phyloP scores from a whole-genome alignment of 306 rosid species.

The Begonia masoniana region DNA sequence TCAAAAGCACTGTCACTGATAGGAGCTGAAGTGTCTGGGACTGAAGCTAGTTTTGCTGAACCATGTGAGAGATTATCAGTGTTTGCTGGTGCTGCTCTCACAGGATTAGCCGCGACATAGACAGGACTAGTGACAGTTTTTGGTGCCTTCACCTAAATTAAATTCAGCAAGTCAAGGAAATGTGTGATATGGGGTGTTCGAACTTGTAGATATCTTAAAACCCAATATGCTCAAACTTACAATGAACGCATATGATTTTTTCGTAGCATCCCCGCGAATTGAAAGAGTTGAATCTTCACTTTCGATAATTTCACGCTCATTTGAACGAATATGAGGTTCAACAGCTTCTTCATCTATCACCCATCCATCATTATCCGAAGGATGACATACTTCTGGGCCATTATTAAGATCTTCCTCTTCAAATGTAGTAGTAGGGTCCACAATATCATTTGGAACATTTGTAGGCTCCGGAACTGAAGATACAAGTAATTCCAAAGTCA shows the following conservation, averaged over 20 bases:
- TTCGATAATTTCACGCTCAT: constrained; percentile 28
- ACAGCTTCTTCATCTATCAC: constrained; percentile 56
- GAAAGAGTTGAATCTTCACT: constrained; percentile 38
- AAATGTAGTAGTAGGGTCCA: constrained; percentile 29
- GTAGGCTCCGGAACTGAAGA: constrained; percentile 37
- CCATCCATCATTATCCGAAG: constrained; percentile 48
- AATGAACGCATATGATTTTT: constrained; percentile 75
- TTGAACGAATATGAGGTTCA: constrained; percentile 28
- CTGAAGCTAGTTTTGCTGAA: constrained; percentile 36
- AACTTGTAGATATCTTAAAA: too few species aligned
- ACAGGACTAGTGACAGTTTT: constrained; percentile 37
- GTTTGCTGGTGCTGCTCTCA: constrained; percentile 39
- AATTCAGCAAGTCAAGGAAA: constrained; percentile 17
- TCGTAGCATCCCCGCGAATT: constrained; percentile 60
- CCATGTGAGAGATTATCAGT: constrained; percentile 29
- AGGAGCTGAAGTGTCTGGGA: constrained; percentile 40
- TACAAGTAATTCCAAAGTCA: constrained; percentile 12
- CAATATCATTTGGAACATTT: constrained; percentile 39
- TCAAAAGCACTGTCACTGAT: constrained; percentile 45
- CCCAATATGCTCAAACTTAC: constrained; percentile 30
- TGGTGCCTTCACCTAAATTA: constrained; percentile 49
- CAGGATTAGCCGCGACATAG: constrained; percentile 33
- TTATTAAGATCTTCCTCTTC: constrained; percentile 49
- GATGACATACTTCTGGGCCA: constrained; percentile 60
- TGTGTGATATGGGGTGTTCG: background rate